A percentile compares a stretch with the other conserved stretches of the same genome.
phyloP scores from a whole-genome alignment of 768 basidiomycete species.

The Tephrocybe sp. region DNA sequence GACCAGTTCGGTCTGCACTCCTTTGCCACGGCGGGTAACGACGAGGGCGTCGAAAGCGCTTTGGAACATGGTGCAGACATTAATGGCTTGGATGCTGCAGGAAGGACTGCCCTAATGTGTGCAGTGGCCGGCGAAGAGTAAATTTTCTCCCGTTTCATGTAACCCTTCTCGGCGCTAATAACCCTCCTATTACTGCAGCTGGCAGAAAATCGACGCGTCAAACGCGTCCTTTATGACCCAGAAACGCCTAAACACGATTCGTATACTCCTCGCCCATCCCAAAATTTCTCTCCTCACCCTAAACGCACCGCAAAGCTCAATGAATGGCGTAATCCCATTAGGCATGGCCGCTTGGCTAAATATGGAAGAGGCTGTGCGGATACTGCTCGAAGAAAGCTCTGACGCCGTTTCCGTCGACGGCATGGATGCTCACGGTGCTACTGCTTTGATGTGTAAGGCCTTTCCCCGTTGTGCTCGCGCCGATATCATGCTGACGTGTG shows the following conservation, averaged over 20 bases:
- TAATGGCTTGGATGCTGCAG: slow-evolving; percentile 58
- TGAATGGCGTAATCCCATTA: slow-evolving; percentile 74
- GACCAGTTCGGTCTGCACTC: slow-evolving; percentile 44
- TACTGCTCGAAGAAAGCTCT: slow-evolving; percentile 61
- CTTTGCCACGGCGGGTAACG: slow-evolving; percentile 57
- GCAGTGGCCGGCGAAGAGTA: slow-evolving; percentile 74
- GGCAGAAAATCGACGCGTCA: slow-evolving; percentile 66
- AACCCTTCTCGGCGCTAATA: slow-evolving; percentile 2
- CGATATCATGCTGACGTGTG: slow-evolving; percentile 16
- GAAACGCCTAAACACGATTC: slow-evolving; percentile 56
- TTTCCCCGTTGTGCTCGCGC: slow-evolving; percentile 8
- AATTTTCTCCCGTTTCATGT: slow-evolving; percentile 20
- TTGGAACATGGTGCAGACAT: slow-evolving; percentile 64
- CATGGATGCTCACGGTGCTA: slow-evolving; percentile 72
- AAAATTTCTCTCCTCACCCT: slow-evolving; percentile 65
- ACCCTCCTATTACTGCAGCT: slow-evolving; percentile 37
- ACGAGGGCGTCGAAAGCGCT: slow-evolving; percentile 48
- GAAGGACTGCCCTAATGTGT: slow-evolving; percentile 64
- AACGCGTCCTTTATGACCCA: slow-evolving; percentile 66
- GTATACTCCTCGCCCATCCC: slow-evolving; percentile 49
- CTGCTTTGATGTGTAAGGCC: slow-evolving; percentile 79
- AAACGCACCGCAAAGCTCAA: slow-evolving; percentile 68
- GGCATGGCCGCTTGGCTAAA: slow-evolving; percentile 81
- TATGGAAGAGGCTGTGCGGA: slow-evolving; percentile 52
- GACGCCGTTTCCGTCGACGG: slow-evolving; percentile 70